A percentile compares a stretch with the other conserved stretches of the same genome.
These are phyloP conservation scores for Colletotrichum destructivum DNA, from an alignment of 2,329 filamentous ascomycete genomes.

Conservation along the genomic window DNA sequence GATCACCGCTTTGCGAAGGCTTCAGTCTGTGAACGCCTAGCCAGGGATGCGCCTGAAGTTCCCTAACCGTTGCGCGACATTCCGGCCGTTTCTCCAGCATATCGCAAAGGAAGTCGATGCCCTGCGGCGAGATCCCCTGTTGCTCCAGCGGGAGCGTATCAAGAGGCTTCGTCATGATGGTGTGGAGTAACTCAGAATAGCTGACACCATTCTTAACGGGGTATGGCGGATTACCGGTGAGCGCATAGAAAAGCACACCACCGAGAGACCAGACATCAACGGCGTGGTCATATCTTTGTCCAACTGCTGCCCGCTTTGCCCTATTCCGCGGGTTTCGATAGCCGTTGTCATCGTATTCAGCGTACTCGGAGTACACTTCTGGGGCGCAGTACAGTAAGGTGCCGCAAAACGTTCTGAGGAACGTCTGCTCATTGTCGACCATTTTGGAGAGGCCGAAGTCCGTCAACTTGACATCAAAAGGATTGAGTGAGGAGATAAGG, in stretches of 20 bases:
- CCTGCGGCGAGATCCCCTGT: constrained; percentile 72
- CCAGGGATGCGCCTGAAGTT: constrained; percentile 83
- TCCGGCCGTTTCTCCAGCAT: constrained; percentile 89
- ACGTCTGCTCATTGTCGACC: constrained; percentile 90
- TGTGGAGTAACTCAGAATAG: constrained; percentile 84
- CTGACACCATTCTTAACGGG: constrained; percentile 82
- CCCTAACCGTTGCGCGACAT: constrained; percentile 79
- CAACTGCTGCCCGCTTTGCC: constrained; percentile 67
- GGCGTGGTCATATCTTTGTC: constrained; percentile 86
- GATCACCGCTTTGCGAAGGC: constrained; percentile 52
- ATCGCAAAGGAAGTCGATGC: constrained; percentile 80
- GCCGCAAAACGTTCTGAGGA: constrained; percentile 95
- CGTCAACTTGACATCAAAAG: constrained; percentile 89
- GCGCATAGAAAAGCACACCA: constrained; percentile 88
- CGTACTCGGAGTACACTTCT: constrained; percentile 88
- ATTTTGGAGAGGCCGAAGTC: constrained; percentile 98
- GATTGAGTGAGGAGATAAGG: constrained; percentile 80
- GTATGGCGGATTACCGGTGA: constrained; percentile 87
- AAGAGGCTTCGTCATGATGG: constrained; percentile 85
- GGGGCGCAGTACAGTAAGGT: constrained; percentile 96
- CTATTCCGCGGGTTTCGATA: constrained; percentile 75
- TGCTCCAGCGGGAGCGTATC: constrained; percentile 75
- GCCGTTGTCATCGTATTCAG: constrained; percentile 79
- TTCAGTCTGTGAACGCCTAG: constrained; percentile 60
- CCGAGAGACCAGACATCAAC: constrained; percentile 98